Base-by-base conservation (phyloP, 2,329 filamentous ascomycete genomes). In the Xylaria sp. region DNA sequence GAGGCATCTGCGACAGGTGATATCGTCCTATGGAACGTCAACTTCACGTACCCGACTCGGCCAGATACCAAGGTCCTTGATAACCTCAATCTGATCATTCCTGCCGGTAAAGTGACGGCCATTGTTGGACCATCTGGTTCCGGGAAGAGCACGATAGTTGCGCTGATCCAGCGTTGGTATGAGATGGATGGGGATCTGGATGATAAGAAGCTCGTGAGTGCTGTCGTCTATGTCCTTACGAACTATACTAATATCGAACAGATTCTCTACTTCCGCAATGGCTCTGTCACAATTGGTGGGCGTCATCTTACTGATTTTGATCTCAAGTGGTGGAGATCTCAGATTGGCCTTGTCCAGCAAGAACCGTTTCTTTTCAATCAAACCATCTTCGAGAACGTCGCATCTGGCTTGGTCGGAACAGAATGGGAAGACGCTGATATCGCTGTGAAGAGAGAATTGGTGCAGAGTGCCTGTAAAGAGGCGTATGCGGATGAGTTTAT, bases 81-180 rank as follows among this genome's bases (percentile, higher is more conserved):
- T 64, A 74, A 79, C 2, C 69, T 90, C 1, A 78, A 79, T 65
- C 71, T 89, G 6, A 76, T 74, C 0, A 81, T 90, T 53, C 78
- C 82, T 49, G 79, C 82, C 16, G 85, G 86, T n/a, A 88, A 89
- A 67, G 81, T 85, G 1, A 90, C 87, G 1, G 89, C 89, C 1
- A 86, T 92, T 16, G 88, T 92, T 11, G 89, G 89, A 0, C 83
- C 87, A 1, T 89, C 86, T 2, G 89, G 89, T 0, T 86, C 82
- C 2, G 89, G 89, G 0, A 92, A 92, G 71, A 89, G 85, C 56
- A 92, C 89, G 0, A 83, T 91, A 13, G 83, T 91, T 0, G 86
- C 84, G 0, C 74, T 92, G 2, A 76, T 91, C 2, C 83, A 91
- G 69, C 77, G 87, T 30, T 91, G 87, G 86, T 91, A 91, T 66